phyloP scores from a whole-genome alignment of 2,329 filamentous ascomycete species.

The Epicoccum sorghinum region DNA sequence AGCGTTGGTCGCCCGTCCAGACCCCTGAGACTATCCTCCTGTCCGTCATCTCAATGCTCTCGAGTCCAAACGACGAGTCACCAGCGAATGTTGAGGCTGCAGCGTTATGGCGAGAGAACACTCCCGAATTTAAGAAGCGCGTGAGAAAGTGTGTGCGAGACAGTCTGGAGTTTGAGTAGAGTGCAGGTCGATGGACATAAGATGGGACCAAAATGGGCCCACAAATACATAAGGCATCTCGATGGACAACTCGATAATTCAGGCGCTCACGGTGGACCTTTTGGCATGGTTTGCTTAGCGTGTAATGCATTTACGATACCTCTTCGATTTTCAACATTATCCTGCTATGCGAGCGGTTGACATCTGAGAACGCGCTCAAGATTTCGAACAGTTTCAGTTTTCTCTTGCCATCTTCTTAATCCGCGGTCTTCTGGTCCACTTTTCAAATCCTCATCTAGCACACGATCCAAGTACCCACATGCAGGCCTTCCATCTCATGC shows the following conservation, averaged over 20 bases:
- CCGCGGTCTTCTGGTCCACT: no score
- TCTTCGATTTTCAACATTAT: neutral
- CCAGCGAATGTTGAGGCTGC: conserved; percentile 96
- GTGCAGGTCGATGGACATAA: neutral
- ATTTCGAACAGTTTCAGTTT: no score
- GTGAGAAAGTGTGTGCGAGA: conserved; percentile 81
- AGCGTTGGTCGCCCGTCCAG: conserved; percentile 96
- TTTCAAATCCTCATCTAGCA: neutral
- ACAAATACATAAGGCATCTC: neutral
- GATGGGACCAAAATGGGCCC: neutral
- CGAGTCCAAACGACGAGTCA: conserved; percentile 95
- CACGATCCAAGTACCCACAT: neutral
- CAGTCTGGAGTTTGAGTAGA: conserved; percentile 44
- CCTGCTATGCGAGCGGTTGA: neutral
- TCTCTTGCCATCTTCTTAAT: no score
- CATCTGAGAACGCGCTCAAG: neutral
- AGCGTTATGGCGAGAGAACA: conserved; percentile 90
- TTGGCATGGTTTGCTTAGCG: conserved; percentile 14
- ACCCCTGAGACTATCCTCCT: conserved; percentile 97
- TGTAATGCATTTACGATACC: conserved; percentile 15
- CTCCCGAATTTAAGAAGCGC: conserved; percentile 82
- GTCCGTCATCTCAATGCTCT: conserved; percentile 97
- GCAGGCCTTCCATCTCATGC: neutral
- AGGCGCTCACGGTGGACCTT: conserved; percentile 11
- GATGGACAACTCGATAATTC: conserved; percentile 5